A percentile compares a stretch with the other conserved stretches of the same genome.
phyloP scores from a whole-genome alignment of 805 yeast genomes.

The Komagataella pseudopastoris region DNA sequence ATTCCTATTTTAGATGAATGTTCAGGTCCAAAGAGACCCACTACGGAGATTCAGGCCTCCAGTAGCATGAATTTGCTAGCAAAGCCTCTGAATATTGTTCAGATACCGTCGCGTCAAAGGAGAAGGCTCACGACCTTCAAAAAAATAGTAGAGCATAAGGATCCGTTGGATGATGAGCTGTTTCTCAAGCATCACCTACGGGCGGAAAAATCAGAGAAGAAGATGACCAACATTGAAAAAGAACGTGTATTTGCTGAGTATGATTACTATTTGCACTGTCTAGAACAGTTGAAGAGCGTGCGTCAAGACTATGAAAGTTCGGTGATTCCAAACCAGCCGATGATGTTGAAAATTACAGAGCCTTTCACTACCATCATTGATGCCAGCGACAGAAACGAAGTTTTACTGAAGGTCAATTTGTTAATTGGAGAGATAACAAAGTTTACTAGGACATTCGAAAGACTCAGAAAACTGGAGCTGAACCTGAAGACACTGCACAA shows the following conservation, averaged over 20 bases:
- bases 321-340: not conserved
- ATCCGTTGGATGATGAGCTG: slow-evolving; percentile 32
- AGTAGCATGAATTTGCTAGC: not conserved
- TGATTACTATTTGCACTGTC: slow-evolving; percentile 35
- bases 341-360: slow-evolving; percentile 2
- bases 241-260: slow-evolving; percentile 40
- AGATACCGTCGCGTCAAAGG: not conserved
- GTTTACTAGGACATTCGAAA: slow-evolving; percentile 21
- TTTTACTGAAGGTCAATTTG: slow-evolving; percentile 32
- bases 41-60: not conserved
- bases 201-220: slow-evolving; percentile 52
- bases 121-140: not conserved
- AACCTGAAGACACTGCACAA: slow-evolving; percentile 13
- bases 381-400: slow-evolving; percentile 31
- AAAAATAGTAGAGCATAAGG: slow-evolving; percentile 8
- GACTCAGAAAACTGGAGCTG: slow-evolving; percentile 23
- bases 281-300: slow-evolving; percentile 18
- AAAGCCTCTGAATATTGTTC: not conserved
- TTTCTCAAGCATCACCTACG: slow-evolving; percentile 37
- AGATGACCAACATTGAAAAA: slow-evolving; percentile 41
- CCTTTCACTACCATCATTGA: slow-evolving; percentile 35
- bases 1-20: slow-evolving; percentile 8
- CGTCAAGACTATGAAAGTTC: slow-evolving; percentile 5
- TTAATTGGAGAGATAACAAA: slow-evolving; percentile 35
- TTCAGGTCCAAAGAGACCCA: not conserved